phyloP scores from a whole-genome alignment of 1,284 basidiomycete genomes.

The Ustilago curta region DNA sequence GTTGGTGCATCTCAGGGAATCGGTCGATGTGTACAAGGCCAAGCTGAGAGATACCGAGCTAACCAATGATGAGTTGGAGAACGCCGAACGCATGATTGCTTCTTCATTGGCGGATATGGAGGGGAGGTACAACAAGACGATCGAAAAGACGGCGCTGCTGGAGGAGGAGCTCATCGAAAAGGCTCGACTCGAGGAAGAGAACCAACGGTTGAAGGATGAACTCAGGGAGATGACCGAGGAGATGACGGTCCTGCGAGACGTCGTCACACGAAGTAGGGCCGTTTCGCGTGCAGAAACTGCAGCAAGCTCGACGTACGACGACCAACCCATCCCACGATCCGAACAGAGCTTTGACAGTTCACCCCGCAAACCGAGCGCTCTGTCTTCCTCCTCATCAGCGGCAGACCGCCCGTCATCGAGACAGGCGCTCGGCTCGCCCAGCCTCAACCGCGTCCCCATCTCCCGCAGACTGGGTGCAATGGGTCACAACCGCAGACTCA shows the following conservation, averaged over 20 bases:
- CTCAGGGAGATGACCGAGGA: slow-evolving; percentile 89
- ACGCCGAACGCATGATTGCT: slow-evolving; percentile 77
- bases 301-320: slow-evolving; percentile 39
- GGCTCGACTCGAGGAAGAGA: slow-evolving; percentile 88
- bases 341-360: slow-evolving; percentile 43
- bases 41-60: slow-evolving; percentile 67
- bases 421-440: slow-evolving; percentile 42
- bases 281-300: slow-evolving; percentile 27
- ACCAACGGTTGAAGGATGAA: slow-evolving; percentile 91
- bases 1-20: slow-evolving; percentile 53
- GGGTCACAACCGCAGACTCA: slow-evolving; percentile 43
- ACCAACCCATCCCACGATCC: slow-evolving; percentile 12
- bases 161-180: slow-evolving; percentile 97
- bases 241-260: slow-evolving; percentile 82
- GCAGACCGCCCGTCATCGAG: slow-evolving; percentile 32
- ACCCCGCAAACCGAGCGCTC: slow-evolving; percentile 23
- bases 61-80: slow-evolving; percentile 68
- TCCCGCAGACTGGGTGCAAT: slow-evolving; percentile 37
- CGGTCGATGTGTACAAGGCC: slow-evolving; percentile 64
- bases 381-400: not conserved
- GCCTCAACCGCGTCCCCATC: slow-evolving; percentile 34
- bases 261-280: slow-evolving; percentile 25
- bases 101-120: slow-evolving; percentile 93
- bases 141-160: slow-evolving; percentile 95
- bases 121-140: slow-evolving; percentile 85